Percentiles rank a stretch among this genome's conserved stretches.
Evolutionary conservation across 2,329 filamentous ascomycete species (phyloP).

Genomic region (Curvularia sp.): DNA sequence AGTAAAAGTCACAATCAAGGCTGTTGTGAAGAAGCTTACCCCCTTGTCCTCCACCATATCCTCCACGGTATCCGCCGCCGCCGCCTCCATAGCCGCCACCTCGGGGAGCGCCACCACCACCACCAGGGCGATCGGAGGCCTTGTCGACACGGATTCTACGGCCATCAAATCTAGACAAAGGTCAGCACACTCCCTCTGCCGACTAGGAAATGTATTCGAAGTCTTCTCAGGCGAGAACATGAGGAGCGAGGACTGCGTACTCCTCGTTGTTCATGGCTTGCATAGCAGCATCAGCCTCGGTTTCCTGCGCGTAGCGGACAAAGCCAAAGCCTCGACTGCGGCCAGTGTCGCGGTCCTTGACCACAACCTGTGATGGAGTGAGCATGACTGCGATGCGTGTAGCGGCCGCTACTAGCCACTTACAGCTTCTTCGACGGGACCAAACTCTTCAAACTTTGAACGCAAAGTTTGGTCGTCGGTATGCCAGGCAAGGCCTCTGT

Average conservation of each 20-base stretch:
- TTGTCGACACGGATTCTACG: slow-evolving; percentile 95
- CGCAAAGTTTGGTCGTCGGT: slow-evolving; percentile 88
- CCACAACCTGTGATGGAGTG: slow-evolving; percentile 74
- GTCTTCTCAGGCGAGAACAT: not conserved
- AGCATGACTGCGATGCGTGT: slow-evolving; percentile 20
- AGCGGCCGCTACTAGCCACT: slow-evolving; percentile 54
- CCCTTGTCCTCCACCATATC: slow-evolving; percentile 38
- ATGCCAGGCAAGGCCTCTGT: slow-evolving; percentile 96
- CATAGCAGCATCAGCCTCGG: slow-evolving; percentile 79
- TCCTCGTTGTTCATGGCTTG: slow-evolving; percentile 85
- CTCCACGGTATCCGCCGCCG: slow-evolving; percentile 37
- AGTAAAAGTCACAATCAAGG: not conserved
- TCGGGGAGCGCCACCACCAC: slow-evolving; percentile 58
- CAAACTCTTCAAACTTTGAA: slow-evolving; percentile 91
- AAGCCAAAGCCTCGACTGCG: slow-evolving; percentile 98
- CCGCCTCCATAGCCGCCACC: slow-evolving; percentile 45
- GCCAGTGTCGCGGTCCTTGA: slow-evolving; percentile 96
- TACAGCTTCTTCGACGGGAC: slow-evolving; percentile 93
- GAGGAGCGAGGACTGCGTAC: slow-evolving; percentile 61
- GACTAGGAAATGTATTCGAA: not conserved
- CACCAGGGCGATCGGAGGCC: slow-evolving; percentile 77
- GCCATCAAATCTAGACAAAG: slow-evolving; percentile 78
- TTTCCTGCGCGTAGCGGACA: slow-evolving; percentile 82
- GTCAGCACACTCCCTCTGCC: slow-evolving; percentile 21
- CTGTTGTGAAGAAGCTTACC: slow-evolving; percentile 16